Percentiles rank a stretch among this genome's conserved stretches.
Evolutionary conservation across 1,139 yeast species (phyloP).

Genomic region (Scheffersomyces lignicola): DNA sequence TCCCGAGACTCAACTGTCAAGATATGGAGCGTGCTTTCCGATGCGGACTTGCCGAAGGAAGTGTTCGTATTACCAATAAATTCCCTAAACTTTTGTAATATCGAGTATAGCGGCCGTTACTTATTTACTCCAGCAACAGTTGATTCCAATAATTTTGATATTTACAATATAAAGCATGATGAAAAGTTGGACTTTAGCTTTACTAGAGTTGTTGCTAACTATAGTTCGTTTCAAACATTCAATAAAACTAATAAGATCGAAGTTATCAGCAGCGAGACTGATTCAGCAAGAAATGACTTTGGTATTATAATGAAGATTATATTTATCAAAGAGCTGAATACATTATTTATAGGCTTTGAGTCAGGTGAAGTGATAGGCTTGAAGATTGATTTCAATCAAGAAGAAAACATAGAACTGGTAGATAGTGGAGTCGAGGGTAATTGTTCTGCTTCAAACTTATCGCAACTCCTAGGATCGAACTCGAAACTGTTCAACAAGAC

Average conservation of each 20-base stretch:
- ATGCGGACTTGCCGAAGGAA: slow-evolving; percentile 7
- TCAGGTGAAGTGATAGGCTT: slow-evolving; percentile 52
- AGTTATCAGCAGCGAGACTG: slow-evolving; percentile 14
- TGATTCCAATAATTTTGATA: slow-evolving; percentile 54
- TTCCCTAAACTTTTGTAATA: slow-evolving; percentile 56
- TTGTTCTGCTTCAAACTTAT: neutral
- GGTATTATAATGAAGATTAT: slow-evolving; percentile 58
- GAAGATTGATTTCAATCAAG: slow-evolving; percentile 14
- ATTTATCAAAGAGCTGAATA: slow-evolving; percentile 24
- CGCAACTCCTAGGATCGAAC: neutral
- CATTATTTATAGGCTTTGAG: slow-evolving; percentile 53
- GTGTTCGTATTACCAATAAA: slow-evolving; percentile 45
- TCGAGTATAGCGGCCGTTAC: slow-evolving; percentile 16
- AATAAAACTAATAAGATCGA: slow-evolving; percentile 12
- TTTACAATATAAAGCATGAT: slow-evolving; percentile 36
- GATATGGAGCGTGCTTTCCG: slow-evolving; percentile 38
- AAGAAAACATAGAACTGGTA: neutral
- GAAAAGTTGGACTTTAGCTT: slow-evolving; percentile 17
- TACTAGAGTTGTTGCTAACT: slow-evolving; percentile 28
- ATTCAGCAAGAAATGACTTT: slow-evolving; percentile 30
- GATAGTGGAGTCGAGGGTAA: neutral
- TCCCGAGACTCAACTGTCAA: slow-evolving; percentile 53
- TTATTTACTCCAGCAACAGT: slow-evolving; percentile 54
- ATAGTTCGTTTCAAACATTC: slow-evolving; percentile 20
- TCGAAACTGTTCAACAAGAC: slow-evolving; percentile 11